A percentile compares a stretch with the other conserved stretches of the same genome.
Conservation (phyloP, 495 filamentous ascomycete genomes). For the Recurvomyces mirabilis region DNA sequence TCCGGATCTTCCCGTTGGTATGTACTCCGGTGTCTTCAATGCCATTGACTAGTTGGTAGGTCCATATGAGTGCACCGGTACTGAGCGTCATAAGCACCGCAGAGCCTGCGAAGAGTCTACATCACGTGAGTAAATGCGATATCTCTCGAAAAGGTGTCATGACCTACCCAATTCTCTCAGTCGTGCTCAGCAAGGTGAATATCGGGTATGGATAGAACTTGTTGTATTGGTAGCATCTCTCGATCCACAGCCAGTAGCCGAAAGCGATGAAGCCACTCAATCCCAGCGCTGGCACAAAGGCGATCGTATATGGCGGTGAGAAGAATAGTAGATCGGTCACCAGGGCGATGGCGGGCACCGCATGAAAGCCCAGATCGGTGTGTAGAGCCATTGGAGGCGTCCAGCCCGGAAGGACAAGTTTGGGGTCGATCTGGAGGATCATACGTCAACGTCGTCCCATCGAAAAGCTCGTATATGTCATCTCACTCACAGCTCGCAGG, state of each 20-base stretch:
- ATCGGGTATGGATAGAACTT: slow-evolving; percentile 88
- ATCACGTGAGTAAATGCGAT: background rate
- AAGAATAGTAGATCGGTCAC: slow-evolving; percentile 61
- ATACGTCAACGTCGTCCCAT: background rate
- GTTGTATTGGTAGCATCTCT: slow-evolving; percentile 63
- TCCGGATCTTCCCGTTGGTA: slow-evolving; percentile 1
- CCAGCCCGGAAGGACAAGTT: slow-evolving; percentile 44
- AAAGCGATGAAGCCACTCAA: slow-evolving; percentile 56
- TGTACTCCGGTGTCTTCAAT: slow-evolving; percentile 9
- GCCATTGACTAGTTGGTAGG: slow-evolving; percentile 62
- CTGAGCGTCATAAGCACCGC: slow-evolving; percentile 61
- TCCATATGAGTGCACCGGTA: slow-evolving; percentile 53
- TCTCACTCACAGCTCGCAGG: slow-evolving; percentile 37
- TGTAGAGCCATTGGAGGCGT: slow-evolving; percentile 22
- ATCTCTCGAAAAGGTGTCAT: too few species aligned
- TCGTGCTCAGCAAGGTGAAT: slow-evolving; percentile 50
- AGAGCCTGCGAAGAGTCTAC: slow-evolving; percentile 51
- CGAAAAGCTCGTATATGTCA: background rate
- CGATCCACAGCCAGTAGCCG: slow-evolving; percentile 81
- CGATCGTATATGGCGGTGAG: slow-evolving; percentile 71
- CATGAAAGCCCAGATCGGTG: slow-evolving; percentile 68
- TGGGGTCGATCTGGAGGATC: slow-evolving; percentile 47
- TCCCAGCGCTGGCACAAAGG: slow-evolving; percentile 45
- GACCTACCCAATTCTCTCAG: slow-evolving; percentile 43
- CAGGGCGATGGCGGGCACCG: slow-evolving; percentile 61